A percentile compares a stretch with the other conserved stretches of the same genome.
These are phyloP conservation scores for Penicillium taxi DNA, from an alignment of 495 filamentous ascomycete species.

Conservation along the genomic window DNA sequence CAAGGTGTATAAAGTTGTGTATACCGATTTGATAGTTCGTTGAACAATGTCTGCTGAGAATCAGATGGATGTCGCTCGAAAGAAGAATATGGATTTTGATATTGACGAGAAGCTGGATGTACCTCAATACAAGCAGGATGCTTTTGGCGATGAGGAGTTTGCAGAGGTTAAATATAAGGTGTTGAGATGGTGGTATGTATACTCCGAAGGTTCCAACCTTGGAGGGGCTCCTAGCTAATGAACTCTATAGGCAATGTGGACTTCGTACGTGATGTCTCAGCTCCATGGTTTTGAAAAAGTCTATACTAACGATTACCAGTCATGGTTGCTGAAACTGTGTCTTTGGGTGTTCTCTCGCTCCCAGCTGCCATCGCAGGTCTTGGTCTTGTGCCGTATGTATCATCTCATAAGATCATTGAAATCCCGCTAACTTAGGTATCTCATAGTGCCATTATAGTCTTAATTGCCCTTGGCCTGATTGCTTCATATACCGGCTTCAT, in stretches of 20 bases:
- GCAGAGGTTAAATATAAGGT: conserved; percentile 30
- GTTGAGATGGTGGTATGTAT: conserved; percentile 28
- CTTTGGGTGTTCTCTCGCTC: conserved; percentile 60
- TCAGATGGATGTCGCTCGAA: background rate
- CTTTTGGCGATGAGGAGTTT: conserved; percentile 23
- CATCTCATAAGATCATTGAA: background rate
- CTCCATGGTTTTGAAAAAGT: too few species aligned
- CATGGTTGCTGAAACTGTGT: conserved; percentile 68
- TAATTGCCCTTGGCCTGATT: conserved; percentile 56
- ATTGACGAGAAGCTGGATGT: conserved; percentile 5
- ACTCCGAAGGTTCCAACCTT: background rate
- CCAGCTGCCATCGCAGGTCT: conserved; percentile 56
- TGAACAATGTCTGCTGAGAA: background rate
- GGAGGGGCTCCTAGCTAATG: background rate
- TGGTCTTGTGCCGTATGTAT: conserved; percentile 48
- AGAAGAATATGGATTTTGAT: background rate
- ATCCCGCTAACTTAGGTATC: conserved; percentile 1
- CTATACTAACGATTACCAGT: conserved; percentile 21
- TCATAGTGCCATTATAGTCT: conserved; percentile 50
- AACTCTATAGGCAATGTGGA: conserved; percentile 33
- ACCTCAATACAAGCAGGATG: conserved; percentile 12
- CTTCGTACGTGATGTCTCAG: conserved; percentile 16
- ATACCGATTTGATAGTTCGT: background rate
- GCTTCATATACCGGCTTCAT: conserved; percentile 74
- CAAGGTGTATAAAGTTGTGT: background rate